Evolutionary conservation across 352 stramenopile genomes (phyloP), one percentile per base, ranked within the genome.

Genomic region (Phytophthora capsici): DNA sequence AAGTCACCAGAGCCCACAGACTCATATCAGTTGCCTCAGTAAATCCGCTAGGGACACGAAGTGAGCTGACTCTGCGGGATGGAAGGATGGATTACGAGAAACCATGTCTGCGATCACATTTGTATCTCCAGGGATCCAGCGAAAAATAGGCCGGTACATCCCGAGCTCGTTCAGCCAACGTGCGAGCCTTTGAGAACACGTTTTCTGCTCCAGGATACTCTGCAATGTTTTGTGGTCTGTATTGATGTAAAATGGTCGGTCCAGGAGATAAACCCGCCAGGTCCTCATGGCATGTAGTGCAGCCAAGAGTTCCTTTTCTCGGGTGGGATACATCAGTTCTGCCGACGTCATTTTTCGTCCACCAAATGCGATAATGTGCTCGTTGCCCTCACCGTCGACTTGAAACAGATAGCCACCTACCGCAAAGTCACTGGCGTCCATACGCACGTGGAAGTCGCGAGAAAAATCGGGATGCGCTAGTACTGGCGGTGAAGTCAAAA

Each of bases 281-380:
- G 22, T 43, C 8, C 47, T 3, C 47, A 43, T 54, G 10, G 17
- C 28, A 30, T 54, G 47, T 19, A 54, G 10, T 38, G 46, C 26
- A 14, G 26, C 46, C n/a, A 54, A 32, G 13, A 54, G 12, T 4
- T 54, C 47, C 28, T 54, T 54, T 19, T 54, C 26, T 8, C 47
- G 28, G 14, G 36, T 56, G 9, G 34, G 44, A 23, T 45, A 56
- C 16, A 56, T 46, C 10, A 17, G 26, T n/a, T 63, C 34, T 23
- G 45, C 34, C 14, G 34, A 16, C 4, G 34, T 40, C 34, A 40
- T 40, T 13, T 40, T 12, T 2, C 22, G 30, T 2, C 55, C 34
- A 13, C 44, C 55, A 26, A 48, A 63, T 6, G 56, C 45, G 14
- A 63, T 56, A 30, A 56, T 44, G 9, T 8, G 25, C 19, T 63